Base-by-base conservation (phyloP, 2,329 filamentous ascomycete species). In the Beauveria bassiana region DNA sequence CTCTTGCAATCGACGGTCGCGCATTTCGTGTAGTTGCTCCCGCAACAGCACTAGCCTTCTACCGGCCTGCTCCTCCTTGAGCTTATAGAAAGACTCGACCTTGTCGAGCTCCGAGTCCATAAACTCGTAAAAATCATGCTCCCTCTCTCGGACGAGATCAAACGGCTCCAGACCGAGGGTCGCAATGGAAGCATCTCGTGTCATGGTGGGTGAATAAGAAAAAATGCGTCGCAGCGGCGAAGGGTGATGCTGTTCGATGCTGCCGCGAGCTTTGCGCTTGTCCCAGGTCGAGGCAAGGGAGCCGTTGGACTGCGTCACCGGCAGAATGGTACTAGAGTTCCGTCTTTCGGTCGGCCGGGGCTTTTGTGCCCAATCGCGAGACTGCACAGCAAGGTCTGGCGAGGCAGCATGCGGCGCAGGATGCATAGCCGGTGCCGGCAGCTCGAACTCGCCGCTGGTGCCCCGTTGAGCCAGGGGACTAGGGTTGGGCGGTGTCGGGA, bases 1-100 rank as follows among this genome's bases (percentile, higher is more conserved):
- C 70, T 97, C 91, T 58, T 88, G 82, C 31, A 91, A 81, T 24
- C 93, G 86, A 16, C 89, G 84, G 71, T 96, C 91, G 50, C 92
- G 84, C 91, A 98, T 96, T 68, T 96, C 89, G 70, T 96, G 93
- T 38, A 99, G 80, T 72, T 99, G 95, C 57, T 92, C 86, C 47
- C 90, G 85, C 52, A 99, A 79, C 4, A 88, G 73, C 0, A 79
- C 77, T 26, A 97, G 77, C 2, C 93, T 85, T 60, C 87, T 78
- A 0, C 86, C 88, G 0, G 93, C 91, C 70, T 97, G 91, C 31
- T 90, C 83, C 71, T 99, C 95, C 71, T 97, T 97, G 66, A 85
- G 77, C 67, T 85, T 86, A 77, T 98, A 98, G 70, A 99, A 99
- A 0, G 79, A 76, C 71, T 99, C 93, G 12, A 99, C 91, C 75